A percentile compares a stretch with the other conserved stretches of the same genome.
Conservation (phyloP, 1,284 basidiomycete species). For the Peniophora sp. region DNA sequence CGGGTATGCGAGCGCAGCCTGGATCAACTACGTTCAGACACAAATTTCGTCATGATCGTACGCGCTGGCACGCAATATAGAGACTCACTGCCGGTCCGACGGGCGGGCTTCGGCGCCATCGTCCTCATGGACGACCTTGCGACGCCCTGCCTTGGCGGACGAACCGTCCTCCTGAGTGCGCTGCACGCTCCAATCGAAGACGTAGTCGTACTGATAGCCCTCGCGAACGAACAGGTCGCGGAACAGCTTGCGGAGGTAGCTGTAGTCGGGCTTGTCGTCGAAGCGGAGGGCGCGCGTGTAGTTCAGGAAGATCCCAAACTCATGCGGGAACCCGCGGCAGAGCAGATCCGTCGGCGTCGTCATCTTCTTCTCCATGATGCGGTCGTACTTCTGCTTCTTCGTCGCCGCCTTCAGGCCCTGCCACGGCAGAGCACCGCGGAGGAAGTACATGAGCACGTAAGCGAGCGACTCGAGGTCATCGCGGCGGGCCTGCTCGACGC, state of each 20-base stretch:
- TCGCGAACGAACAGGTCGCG: constrained; percentile 95
- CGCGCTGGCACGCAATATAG: constrained; percentile 8
- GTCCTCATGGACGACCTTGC: constrained; percentile 74
- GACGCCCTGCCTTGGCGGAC: constrained; percentile 54
- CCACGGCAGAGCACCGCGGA: constrained; percentile 94
- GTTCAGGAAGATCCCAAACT: constrained; percentile 96
- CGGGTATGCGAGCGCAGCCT: constrained; percentile 82
- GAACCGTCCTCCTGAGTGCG: constrained; percentile 61
- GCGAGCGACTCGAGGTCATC: constrained; percentile 95
- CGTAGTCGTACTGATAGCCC: constrained; percentile 96
- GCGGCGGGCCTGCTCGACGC: constrained; percentile 93
- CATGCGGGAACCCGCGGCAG: constrained; percentile 95
- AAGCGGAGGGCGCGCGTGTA: constrained; percentile 95
- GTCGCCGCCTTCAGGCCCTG: constrained; percentile 97
- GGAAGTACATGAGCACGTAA: constrained; percentile 98
- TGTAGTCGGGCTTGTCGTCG: constrained; percentile 98
- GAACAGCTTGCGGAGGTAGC: constrained; percentile 97
- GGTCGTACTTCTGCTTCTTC: constrained; percentile 99
- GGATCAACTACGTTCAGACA: constrained; percentile 10
- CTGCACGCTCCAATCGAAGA: constrained; percentile 97
- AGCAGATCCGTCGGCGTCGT: constrained; percentile 93
- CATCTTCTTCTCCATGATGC: constrained; percentile 99
- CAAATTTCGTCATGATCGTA: constrained; percentile 12
- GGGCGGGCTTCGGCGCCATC: constrained; percentile 58
- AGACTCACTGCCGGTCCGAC: constrained; percentile 71